Evolutionary conservation across 306 rosid genomes (phyloP).

Genomic region (Quercus bicolor): DNA sequence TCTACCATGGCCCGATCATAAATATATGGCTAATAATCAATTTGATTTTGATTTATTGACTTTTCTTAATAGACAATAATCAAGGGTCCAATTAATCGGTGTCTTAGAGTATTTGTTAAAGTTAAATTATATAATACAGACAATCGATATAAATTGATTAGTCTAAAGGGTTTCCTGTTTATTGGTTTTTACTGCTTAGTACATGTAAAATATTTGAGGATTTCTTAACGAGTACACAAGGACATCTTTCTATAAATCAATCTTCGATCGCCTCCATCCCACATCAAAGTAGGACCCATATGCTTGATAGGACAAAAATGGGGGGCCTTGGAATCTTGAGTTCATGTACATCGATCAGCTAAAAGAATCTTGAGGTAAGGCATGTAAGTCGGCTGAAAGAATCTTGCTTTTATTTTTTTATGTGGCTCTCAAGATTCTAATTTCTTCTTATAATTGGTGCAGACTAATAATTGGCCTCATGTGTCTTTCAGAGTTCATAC

Average conservation of each 20-base stretch:
- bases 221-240: too few species aligned
- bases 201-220: too few species aligned
- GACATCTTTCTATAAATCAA: not conserved
- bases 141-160: too few species aligned
- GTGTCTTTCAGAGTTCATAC: not conserved
- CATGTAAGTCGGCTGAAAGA: not conserved
- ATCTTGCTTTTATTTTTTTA: not conserved
- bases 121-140: too few species aligned
- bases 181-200: too few species aligned
- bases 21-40: too few species aligned
- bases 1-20: not conserved
- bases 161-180: too few species aligned
- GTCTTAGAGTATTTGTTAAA: too few species aligned
- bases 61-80: too few species aligned
- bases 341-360: not conserved
- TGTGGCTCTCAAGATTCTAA: conserved; percentile 1
- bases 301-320: too few species aligned
- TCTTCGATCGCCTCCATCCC: not conserved
- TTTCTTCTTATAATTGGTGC: not conserved
- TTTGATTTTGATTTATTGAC: too few species aligned
- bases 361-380: not conserved
- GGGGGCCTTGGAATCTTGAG: not conserved
- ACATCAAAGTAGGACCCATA: not conserved
- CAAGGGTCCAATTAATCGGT: rapidly evolving
- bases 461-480: not conserved